Percentiles rank a stretch among this genome's conserved stretches.
Conservation (phyloP, 164 flowering plant species). For the Amborella trichopoda region DNA sequence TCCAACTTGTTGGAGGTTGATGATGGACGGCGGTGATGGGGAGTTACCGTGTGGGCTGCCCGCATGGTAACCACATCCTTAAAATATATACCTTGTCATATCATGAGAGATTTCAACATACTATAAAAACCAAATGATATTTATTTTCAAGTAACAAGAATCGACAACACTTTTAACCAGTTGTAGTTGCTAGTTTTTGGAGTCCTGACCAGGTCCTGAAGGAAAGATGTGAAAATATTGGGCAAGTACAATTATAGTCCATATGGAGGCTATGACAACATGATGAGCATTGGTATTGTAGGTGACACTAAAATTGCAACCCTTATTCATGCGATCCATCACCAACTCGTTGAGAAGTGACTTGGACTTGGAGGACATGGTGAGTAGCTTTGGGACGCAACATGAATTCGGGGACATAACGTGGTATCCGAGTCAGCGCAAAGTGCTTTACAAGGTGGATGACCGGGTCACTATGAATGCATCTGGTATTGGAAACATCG, state of each 20-base stretch:
- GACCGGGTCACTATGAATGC: slow-evolving; percentile 30
- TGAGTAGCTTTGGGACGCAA: slow-evolving; percentile 26
- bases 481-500: slow-evolving; percentile 31
- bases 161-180: not conserved
- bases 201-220: not conserved
- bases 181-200: not conserved
- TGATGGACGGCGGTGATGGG: no score
- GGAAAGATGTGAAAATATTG: no score
- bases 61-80: no score
- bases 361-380: slow-evolving; percentile 37
- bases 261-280: no score
- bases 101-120: not conserved
- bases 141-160: not conserved
- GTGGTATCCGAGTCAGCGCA: slow-evolving; percentile 35
- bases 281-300: slow-evolving; percentile 2
- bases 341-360: slow-evolving; percentile 24
- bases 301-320: slow-evolving; percentile 55
- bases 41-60: no score
- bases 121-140: not conserved
- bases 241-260: no score
- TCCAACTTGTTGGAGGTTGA: no score
- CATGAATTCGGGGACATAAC: slow-evolving; percentile 41
- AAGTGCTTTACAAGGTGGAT: slow-evolving; percentile 38
- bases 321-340: slow-evolving; percentile 53
- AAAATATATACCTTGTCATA: no score